phyloP scores from a whole-genome alignment of 768 basidiomycete genomes.

The Panus rudis region DNA sequence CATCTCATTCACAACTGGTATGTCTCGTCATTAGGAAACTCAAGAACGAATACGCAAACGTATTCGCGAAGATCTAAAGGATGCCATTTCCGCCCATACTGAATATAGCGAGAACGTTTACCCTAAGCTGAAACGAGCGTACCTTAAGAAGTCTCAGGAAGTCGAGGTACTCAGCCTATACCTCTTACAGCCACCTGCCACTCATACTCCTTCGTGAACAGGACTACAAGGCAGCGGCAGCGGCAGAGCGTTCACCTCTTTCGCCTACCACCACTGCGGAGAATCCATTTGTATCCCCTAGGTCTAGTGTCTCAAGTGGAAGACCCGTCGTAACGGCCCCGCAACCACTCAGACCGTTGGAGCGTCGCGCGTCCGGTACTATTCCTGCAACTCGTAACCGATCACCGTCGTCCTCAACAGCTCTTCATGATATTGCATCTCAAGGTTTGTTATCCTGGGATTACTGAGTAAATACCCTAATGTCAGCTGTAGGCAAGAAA shows the following conservation, averaged over 20 bases:
- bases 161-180: constrained; percentile 53
- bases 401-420: constrained; percentile 74
- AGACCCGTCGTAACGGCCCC: constrained; percentile 59
- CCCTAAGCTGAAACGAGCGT: constrained; percentile 73
- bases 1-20: too few species aligned
- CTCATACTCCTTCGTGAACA: constrained; percentile 23
- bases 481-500: constrained; percentile 54
- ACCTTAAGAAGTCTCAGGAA: constrained; percentile 80
- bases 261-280: constrained; percentile 22
- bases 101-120: constrained; percentile 78
- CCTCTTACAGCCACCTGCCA: neutral
- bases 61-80: constrained; percentile 86
- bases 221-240: constrained; percentile 63
- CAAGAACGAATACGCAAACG: constrained; percentile 90
- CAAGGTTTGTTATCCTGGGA: constrained; percentile 43
- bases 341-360: constrained; percentile 68
- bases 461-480: neutral
- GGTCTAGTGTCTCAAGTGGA: constrained; percentile 39
- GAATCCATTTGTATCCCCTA: constrained; percentile 28
- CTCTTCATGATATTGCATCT: constrained; percentile 82
- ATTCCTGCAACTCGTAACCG: constrained; percentile 51
- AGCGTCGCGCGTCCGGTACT: constrained; percentile 64
- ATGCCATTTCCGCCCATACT: constrained; percentile 64
- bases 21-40: constrained; percentile 71
- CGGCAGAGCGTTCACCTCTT: constrained; percentile 31